Evolutionary conservation across 345 rosid species (phyloP).

Genomic region (Limnanthes douglasii): DNA sequence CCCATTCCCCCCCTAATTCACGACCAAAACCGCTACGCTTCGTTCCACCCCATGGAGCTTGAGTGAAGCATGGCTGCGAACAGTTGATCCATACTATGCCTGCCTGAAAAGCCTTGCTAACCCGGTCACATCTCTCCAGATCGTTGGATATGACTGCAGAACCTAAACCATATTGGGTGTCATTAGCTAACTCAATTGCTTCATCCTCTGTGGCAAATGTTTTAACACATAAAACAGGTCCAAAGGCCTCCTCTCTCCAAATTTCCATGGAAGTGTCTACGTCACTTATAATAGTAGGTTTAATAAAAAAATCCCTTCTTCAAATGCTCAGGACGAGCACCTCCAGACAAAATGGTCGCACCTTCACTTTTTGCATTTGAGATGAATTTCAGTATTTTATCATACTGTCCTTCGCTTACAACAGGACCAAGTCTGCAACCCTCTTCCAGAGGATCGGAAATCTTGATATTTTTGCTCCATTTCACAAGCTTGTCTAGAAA

Average conservation of each 20-base stretch:
- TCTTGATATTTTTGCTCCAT: constrained; percentile 44
- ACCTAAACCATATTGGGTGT: constrained; percentile 66
- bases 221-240: constrained; percentile 60
- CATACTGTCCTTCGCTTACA: constrained; percentile 50
- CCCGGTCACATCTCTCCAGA: constrained; percentile 76
- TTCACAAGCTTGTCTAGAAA: constrained; percentile 39
- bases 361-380: constrained; percentile 60
- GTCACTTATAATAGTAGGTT: constrained; percentile 45
- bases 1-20: constrained; percentile 81
- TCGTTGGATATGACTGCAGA: constrained; percentile 92
- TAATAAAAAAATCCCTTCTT: constrained; percentile 49
- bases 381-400: constrained; percentile 42
- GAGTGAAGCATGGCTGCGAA: constrained; percentile 75
- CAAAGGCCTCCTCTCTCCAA: constrained; percentile 84
- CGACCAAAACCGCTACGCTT: constrained; percentile 78
- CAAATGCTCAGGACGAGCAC: constrained; percentile 60
- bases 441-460: constrained; percentile 55
- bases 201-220: constrained; percentile 62
- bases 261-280: constrained; percentile 59
- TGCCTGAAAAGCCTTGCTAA: constrained; percentile 56
- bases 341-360: constrained; percentile 50
- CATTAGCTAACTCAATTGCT: constrained; percentile 72
- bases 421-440: constrained; percentile 68
- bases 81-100: constrained; percentile 73
- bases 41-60: constrained; percentile 80